These are phyloP conservation scores for Geoglossum glabrum DNA, from an alignment of 495 filamentous ascomycete species.

Conservation along the genomic window DNA sequence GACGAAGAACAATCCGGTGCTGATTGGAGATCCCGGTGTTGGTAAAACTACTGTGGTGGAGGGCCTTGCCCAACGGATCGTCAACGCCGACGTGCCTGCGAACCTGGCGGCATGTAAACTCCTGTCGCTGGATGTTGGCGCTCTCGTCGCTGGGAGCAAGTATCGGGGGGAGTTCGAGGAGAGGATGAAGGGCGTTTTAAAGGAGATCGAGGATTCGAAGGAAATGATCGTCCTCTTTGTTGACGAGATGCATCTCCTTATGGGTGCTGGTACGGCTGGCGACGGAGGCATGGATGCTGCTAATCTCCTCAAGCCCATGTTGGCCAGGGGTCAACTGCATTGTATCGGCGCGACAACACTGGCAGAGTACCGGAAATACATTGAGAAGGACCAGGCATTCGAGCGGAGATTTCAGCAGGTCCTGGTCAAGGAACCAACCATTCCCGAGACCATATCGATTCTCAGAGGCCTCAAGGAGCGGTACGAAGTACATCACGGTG, in stretches of 20 bases:
- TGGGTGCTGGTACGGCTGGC: constrained; percentile 84
- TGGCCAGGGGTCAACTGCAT: constrained; percentile 87
- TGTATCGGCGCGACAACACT: constrained; percentile 95
- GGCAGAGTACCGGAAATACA: constrained; percentile 92
- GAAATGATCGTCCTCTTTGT: constrained; percentile 96
- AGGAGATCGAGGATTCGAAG: constrained; percentile 90
- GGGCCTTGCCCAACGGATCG: constrained; percentile 84
- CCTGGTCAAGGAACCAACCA: constrained; percentile 74
- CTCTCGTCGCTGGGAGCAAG: constrained; percentile 89
- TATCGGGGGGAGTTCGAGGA: constrained; percentile 97
- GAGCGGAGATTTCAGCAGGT: constrained; percentile 98
- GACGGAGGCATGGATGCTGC: constrained; percentile 98
- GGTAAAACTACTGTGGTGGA: constrained; percentile 97
- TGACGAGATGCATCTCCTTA: constrained; percentile 94
- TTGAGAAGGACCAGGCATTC: constrained; percentile 95
- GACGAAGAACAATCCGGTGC: constrained; percentile 96
- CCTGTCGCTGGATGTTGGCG: constrained; percentile 84
- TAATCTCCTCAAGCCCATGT: constrained; percentile 92
- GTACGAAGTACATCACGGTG: constrained; percentile 95
- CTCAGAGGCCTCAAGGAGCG: constrained; percentile 91
- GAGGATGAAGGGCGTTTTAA: constrained; percentile 94
- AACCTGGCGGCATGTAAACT: constrained; percentile 88
- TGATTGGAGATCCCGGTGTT: constrained; percentile 92
- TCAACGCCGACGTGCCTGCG: constrained; percentile 87
- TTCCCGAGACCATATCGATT: constrained; percentile 86